These are phyloP conservation scores for Beta macrorhiza DNA, from an alignment of 179 eudicot genomes.

Conservation along the genomic window DNA sequence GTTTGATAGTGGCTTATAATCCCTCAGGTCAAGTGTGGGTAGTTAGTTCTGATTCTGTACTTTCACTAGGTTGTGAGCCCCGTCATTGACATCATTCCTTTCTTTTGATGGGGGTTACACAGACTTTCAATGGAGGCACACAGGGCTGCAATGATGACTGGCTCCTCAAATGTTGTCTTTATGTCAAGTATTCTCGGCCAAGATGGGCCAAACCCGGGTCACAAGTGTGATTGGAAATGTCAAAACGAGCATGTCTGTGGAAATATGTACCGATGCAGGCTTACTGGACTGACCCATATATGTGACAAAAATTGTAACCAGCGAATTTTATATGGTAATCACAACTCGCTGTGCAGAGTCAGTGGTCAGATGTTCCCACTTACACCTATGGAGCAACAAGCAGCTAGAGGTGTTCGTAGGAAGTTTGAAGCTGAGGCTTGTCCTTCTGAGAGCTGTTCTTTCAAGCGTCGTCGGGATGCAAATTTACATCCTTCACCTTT, in stretches of 20 bases:
- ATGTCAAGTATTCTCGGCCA: conserved; percentile 85
- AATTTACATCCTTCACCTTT: conserved; percentile 77
- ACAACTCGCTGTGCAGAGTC: conserved; percentile 91
- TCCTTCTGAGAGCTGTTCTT: conserved; percentile 57
- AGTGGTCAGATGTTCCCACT: conserved; percentile 84
- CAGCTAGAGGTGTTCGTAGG: conserved; percentile 89
- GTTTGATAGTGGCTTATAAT: too few species aligned
- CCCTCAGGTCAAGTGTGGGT: neutral
- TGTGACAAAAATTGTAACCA: conserved; percentile 99
- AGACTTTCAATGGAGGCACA: conserved; percentile 82
- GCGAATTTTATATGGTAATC: conserved; percentile 85
- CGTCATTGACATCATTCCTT: conserved; percentile 33
- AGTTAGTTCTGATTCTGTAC: conserved; percentile 1
- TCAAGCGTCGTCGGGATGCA: conserved; percentile 79
- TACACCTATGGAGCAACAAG: conserved; percentile 71
- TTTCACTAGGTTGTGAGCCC: conserved; percentile 4
- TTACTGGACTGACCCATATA: conserved; percentile 81
- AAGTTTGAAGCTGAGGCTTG: conserved; percentile 70
- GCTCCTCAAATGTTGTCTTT: conserved; percentile 75
- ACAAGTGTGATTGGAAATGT: conserved; percentile 97
- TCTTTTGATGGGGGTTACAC: conserved; percentile 49
- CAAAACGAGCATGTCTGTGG: conserved; percentile 82
- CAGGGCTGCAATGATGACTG: conserved; percentile 60
- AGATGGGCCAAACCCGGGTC: conserved; percentile 67
- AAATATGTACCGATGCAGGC: conserved; percentile 87